Evolutionary conservation across 1,284 basidiomycete species (phyloP), one percentile per base, ranked within the genome.

Genomic region (Ustilago vetiveriae): DNA sequence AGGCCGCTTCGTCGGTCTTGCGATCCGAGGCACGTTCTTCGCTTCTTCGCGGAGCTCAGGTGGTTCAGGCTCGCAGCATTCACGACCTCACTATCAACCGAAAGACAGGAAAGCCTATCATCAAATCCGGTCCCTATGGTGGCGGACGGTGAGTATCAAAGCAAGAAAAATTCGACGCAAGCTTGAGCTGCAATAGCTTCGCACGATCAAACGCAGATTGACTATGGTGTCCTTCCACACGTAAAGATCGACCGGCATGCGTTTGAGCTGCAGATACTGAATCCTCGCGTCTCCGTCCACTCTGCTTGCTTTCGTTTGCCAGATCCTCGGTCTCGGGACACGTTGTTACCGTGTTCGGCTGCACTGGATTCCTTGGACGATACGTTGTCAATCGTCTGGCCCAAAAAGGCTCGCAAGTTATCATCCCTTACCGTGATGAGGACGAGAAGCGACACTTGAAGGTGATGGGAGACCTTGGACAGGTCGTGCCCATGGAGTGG

Each of bases 401-500:
- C 59, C 93, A 92, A 85, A 86, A 88, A 82, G 95, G 95, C 10
- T 93, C 93, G 5, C 94, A 96, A 82, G 93, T 98, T 59, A 88
- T 98, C 76, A 87, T 96, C 54, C 95, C 96, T 10, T 98, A 97
- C 86, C 88, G 96, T 29, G 94, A 98, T 76, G 92, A 95, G 82
- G 94, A 98, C 82, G 90, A 93, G 82, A 94, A 91, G 83, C 87
- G 96, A 64, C 88, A 92, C 82, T 85, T 99, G 80, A 91, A 90
- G 84, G 90, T 92, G 9, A 92, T 91, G 88, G 96, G 96, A 47
- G 96, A 99, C 85, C 86, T 98, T 54, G 96, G 96, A 26, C 94
- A 97, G 85, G 90, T 99, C 72, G 91, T 97, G 54, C 89, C 92
- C 69, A 89, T 98, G 88, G 96, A 98, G 87, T 98, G 93, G 91